Percentiles rank a stretch among this genome's conserved stretches.
phyloP scores from a whole-genome alignment of 1,284 basidiomycete genomes.

The Cutaneotrichosporon curvatum region DNA sequence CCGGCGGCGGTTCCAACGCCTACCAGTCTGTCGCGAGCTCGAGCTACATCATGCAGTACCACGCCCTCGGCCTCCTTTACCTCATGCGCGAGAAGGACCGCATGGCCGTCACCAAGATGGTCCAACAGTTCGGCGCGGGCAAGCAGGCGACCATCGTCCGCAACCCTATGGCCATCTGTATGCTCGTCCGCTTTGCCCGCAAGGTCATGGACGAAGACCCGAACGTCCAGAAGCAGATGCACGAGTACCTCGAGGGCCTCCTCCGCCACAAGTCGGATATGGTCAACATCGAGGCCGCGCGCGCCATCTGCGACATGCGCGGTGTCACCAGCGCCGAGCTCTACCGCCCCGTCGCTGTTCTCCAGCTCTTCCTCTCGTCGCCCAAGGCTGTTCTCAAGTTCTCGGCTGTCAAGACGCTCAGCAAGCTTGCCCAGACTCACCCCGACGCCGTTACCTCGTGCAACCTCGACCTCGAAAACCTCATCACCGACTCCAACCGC shows the following conservation, averaged over 20 bases:
- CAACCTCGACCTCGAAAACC: constrained; percentile 95
- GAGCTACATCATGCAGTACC: constrained; percentile 94
- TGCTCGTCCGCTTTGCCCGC: constrained; percentile 95
- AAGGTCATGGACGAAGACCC: constrained; percentile 98
- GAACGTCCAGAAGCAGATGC: constrained; percentile 85
- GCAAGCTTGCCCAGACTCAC: constrained; percentile 73
- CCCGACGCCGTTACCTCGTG: constrained; percentile 82
- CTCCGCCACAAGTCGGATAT: constrained; percentile 98
- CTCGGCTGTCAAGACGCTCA: constrained; percentile 91
- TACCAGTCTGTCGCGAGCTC: constrained; percentile 77
- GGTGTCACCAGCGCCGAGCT: constrained; percentile 70
- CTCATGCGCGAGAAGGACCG: constrained; percentile 94
- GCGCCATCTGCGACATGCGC: constrained; percentile 94
- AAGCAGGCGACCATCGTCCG: constrained; percentile 75
- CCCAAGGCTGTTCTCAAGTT: constrained; percentile 94
- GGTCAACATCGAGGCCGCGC: constrained; percentile 98
- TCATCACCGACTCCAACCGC: constrained; percentile 93
- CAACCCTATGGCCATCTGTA: constrained; percentile 97
- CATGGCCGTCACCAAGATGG: constrained; percentile 99
- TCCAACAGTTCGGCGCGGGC: constrained; percentile 83
- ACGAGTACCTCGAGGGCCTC: constrained; percentile 91
- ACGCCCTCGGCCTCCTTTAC: constrained; percentile 89
- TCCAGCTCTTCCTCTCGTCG: constrained; percentile 88
- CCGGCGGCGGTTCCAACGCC: constrained; percentile 39
- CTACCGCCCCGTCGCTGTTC: constrained; percentile 77